Conservation (phyloP, 345 rosid species). For the Populus pruinosa region DNA sequence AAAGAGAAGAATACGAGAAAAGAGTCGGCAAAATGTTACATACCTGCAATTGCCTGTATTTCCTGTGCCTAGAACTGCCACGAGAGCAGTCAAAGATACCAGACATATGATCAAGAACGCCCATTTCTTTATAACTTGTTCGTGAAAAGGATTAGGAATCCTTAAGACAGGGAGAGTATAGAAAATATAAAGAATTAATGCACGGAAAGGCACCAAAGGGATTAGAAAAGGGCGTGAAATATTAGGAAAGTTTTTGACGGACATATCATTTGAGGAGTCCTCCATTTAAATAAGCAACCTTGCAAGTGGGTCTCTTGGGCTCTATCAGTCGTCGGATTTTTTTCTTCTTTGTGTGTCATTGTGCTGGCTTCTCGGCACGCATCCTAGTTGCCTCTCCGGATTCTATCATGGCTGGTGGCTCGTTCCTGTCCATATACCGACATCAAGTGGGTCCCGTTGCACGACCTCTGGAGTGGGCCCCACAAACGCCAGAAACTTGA, state of each 20-base stretch:
- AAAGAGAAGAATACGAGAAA: background rate
- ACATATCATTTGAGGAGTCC: background rate
- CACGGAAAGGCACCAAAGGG: background rate
- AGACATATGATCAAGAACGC: slow-evolving; percentile 82
- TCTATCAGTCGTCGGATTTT: background rate
- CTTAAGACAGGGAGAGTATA: background rate
- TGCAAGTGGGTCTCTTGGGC: background rate
- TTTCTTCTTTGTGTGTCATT: background rate
- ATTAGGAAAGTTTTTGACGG: background rate
- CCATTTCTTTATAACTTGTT: slow-evolving; percentile 39
- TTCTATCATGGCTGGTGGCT: background rate
- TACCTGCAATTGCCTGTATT: slow-evolving; percentile 79
- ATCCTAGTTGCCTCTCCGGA: background rate
- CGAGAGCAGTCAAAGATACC: slow-evolving; percentile 71
- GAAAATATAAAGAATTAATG: no score
- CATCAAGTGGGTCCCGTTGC: background rate
- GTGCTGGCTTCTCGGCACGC: background rate
- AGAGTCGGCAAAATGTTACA: background rate
- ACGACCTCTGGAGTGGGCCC: background rate
- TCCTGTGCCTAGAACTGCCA: slow-evolving; percentile 49
- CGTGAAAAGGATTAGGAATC: background rate
- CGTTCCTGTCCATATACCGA: background rate
- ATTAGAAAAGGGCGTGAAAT: background rate
- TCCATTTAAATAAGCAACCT: background rate
- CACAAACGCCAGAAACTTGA: background rate